Percentiles rank a stretch among this genome's conserved stretches.
phyloP scores from a whole-genome alignment of 257 asterid genomes.

The Fraxinus anomala region DNA sequence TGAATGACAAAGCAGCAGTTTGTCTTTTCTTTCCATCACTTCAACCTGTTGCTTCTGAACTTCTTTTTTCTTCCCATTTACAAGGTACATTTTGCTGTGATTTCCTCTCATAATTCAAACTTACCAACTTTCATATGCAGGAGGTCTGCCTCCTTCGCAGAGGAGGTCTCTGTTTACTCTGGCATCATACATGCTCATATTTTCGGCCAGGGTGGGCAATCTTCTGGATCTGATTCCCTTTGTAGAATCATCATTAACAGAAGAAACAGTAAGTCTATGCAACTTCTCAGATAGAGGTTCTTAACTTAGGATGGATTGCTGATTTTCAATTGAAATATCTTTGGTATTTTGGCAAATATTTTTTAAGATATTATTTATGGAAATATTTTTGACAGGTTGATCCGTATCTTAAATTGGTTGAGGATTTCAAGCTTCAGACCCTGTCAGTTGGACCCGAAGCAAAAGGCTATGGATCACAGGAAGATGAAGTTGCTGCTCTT shows the following conservation, averaged over 20 bases:
- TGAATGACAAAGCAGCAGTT: background rate
- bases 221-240: constrained; percentile 38
- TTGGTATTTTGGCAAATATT: background rate
- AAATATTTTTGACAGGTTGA: constrained; percentile 36
- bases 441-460: constrained; percentile 27
- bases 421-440: constrained; percentile 42
- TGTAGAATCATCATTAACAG: constrained; percentile 46
- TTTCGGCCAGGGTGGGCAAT: constrained; percentile 47
- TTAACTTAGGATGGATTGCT: too few relatives aligned
- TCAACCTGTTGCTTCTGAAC: background rate
- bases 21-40: background rate
- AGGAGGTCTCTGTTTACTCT: constrained; percentile 53
- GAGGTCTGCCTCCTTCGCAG: constrained; percentile 47
- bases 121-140: constrained; percentile 31
- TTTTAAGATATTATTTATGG: background rate
- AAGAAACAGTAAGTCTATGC: constrained; percentile 39
- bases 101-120: constrained; percentile 7
- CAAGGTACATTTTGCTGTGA: constrained; percentile 3
- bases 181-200: constrained; percentile 54
- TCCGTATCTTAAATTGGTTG: constrained; percentile 46
- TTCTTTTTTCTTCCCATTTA: background rate
- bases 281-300: constrained; percentile 2
- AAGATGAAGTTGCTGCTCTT: constrained; percentile 47
- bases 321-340: too few relatives aligned
- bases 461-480: constrained; percentile 41